Evolutionary conservation across 1,284 basidiomycete genomes (phyloP).

Genomic region (Ustilago bromivora): DNA sequence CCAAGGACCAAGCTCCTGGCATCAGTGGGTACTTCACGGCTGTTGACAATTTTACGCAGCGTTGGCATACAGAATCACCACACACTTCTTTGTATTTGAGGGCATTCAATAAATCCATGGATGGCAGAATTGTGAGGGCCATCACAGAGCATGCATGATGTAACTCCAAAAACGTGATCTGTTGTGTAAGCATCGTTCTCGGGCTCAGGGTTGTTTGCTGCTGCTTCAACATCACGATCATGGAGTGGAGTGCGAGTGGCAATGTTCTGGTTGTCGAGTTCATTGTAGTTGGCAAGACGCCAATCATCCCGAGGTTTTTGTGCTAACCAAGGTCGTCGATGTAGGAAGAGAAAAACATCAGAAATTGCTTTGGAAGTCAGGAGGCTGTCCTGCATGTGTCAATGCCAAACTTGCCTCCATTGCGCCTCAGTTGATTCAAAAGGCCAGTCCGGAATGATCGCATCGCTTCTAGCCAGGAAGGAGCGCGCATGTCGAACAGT

Average conservation of each 20-base stretch:
- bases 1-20: slow-evolving; percentile 3
- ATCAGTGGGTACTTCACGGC: not conserved
- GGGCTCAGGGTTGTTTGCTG: not conserved
- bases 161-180: slow-evolving; percentile 4
- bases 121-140: not conserved
- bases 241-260: not conserved
- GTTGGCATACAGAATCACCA: not conserved
- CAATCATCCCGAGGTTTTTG: not conserved
- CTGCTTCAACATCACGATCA: not conserved
- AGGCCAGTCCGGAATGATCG: slow-evolving; percentile 12
- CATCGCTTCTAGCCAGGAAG: not conserved
- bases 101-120: not conserved
- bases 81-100: not conserved
- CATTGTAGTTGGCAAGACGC: not conserved
- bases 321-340: slow-evolving; percentile 9
- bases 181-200: slow-evolving; percentile 1
- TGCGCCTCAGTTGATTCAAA: slow-evolving; percentile 2
- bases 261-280: not conserved
- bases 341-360: slow-evolving; percentile 3
- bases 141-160: not conserved
- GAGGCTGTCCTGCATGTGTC: not conserved
- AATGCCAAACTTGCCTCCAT: slow-evolving; percentile 18
- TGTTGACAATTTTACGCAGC: not conserved
- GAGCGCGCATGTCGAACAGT: not conserved
- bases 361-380: not conserved